Percentiles rank a stretch among this genome's conserved stretches.
Evolutionary conservation across 177 flowering plant genomes (phyloP).

Genomic region (Vitis hybrid): DNA sequence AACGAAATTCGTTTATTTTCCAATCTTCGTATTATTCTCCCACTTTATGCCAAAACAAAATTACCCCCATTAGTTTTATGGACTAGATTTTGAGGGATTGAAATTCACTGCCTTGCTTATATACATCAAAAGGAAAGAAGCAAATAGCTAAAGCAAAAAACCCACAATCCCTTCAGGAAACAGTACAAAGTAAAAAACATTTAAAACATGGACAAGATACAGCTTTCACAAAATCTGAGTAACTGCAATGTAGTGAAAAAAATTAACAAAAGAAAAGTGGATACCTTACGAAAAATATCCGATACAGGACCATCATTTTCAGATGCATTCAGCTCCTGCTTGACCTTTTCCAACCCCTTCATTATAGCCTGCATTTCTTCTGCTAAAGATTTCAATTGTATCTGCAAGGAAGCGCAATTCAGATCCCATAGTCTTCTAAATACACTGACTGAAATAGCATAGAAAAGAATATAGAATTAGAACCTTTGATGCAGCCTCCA

Average conservation of each 20-base stretch:
- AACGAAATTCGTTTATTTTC: neutral
- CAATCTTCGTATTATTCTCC: neutral
- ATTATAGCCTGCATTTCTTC: slow-evolving; percentile 97
- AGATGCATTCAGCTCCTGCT: slow-evolving; percentile 72
- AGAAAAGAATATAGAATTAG: slow-evolving; percentile 6
- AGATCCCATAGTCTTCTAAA: slow-evolving; percentile 5
- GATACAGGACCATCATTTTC: slow-evolving; percentile 90
- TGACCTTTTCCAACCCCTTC: slow-evolving; percentile 88
- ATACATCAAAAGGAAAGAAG: neutral
- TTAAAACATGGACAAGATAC: neutral
- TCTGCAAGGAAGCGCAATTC: slow-evolving; percentile 41
- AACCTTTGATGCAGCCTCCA: slow-evolving; percentile 88
- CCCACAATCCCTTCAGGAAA: too few relatives aligned
- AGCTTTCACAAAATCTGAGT: neutral
- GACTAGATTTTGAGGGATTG: neutral
- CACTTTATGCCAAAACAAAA: neutral
- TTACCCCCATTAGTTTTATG: neutral
- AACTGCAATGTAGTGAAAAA: neutral
- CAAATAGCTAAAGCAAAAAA: too few relatives aligned
- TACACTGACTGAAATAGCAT: slow-evolving; percentile 1
- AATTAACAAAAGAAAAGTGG: neutral
- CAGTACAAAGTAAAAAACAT: too few relatives aligned
- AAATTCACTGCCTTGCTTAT: neutral
- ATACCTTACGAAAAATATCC: slow-evolving; percentile 75
- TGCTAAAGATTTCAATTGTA: slow-evolving; percentile 89